phyloP scores from a whole-genome alignment of 345 rosid species.

The Syzygium grande region DNA sequence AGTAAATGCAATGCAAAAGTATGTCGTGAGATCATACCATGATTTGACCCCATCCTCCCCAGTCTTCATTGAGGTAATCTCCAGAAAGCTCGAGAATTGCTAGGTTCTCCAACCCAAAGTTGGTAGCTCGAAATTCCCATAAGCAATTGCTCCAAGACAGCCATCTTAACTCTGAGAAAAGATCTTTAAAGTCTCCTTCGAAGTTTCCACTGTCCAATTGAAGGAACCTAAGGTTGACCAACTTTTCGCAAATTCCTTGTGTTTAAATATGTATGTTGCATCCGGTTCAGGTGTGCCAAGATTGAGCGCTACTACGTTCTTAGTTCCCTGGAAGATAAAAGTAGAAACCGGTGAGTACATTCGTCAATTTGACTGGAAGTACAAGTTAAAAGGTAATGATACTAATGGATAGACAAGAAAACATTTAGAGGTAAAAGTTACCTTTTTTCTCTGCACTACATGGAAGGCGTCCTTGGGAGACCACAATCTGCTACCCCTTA shows the following conservation, averaged over 20 bases:
- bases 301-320: not conserved
- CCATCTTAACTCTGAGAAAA: not conserved
- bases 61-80: no score
- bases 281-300: not conserved
- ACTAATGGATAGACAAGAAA: not conserved
- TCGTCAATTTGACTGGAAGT: no score
- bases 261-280: no score
- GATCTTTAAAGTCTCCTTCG: not conserved
- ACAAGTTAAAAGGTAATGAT: no score
- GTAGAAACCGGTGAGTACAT: not conserved
- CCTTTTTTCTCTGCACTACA: not conserved
- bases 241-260: not conserved
- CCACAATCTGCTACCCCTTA: not conserved
- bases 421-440: not conserved
- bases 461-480: not conserved
- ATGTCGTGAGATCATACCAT: not conserved
- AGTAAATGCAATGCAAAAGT: not conserved
- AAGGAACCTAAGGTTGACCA: not conserved
- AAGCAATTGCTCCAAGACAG: not conserved
- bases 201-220: not conserved
- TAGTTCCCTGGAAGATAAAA: not conserved
- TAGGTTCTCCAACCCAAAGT: not conserved
- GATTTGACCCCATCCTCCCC: not conserved
- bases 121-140: not conserved
- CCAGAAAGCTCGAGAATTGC: not conserved